Base-by-base conservation (phyloP, 164 flowering plant genomes). In the Nymphaea thermarum region DNA sequence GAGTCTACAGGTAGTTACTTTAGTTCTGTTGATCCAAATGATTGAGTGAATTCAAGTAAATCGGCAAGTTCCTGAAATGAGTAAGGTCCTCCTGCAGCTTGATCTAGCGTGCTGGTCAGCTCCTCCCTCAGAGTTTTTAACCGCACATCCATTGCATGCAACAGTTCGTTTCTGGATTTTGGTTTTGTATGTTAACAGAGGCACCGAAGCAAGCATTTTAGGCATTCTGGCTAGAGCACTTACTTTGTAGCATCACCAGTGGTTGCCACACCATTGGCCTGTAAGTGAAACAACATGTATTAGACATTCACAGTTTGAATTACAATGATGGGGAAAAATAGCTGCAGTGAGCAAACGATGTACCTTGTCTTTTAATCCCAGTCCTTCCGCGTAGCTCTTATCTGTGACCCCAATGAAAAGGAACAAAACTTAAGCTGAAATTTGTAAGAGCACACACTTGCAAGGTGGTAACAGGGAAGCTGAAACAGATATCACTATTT, bases 81-180 rank as follows among this genome's bases (percentile, higher is more conserved):
- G 73, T 80, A 80, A 51, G 72, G 59, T 64, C 76, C 67, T 62
- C 80, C 86, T 68, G 80, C 72, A 76, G 85, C 88, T 67, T 64
- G 77, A 68, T 77, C 66, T 55, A 89, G 80, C 78, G 89, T 79
- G 71, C 81, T 65, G 65, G 70, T 68, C 43, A 92, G 75, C 67
- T 92, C 90, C 36, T 68, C 83, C 65, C 75, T 82, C 65, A 85
- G 67, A 51, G 83, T 86, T 45, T 74, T 66, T 18, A 92, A 77
- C 76, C 98, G 84, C 71, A 82, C 74, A 73, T 89, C 88, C 88
- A 92, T 80, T 67, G 98, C 98, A 71, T 86, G 88, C 72, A 92
- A 74, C 66, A 92, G 77, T 70, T 92, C 96, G 79, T 85, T 87
- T 82, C 98, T 92, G 85, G 47, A 76, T 62, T 51, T 5, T 51